A percentile compares a stretch with the other conserved stretches of the same genome.
Conservation (phyloP, 176 grass and related monocot genomes). For the Oryza punctata region DNA sequence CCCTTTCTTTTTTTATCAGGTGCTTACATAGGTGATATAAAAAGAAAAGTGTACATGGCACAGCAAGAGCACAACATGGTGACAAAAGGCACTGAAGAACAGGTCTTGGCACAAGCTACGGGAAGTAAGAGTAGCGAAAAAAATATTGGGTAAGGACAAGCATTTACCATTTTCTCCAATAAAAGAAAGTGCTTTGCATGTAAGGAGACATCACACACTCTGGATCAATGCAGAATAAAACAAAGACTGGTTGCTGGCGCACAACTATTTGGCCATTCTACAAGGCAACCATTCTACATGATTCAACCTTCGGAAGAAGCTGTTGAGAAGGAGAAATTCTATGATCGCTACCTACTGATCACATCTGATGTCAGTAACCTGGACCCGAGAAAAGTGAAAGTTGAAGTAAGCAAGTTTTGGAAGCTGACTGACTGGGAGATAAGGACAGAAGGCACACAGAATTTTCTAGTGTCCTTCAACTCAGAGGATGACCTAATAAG, state of each 20-base stretch:
- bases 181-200: constrained; percentile 45
- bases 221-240: constrained; percentile 42
- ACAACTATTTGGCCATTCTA: constrained; percentile 43
- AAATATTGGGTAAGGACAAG: neutral
- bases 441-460: constrained; percentile 32
- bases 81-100: neutral
- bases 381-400: constrained; percentile 20
- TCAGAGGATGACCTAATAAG: constrained; percentile 31
- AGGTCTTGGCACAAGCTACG: neutral
- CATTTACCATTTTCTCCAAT: neutral
- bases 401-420: constrained; percentile 40
- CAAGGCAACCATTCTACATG: constrained; percentile 36
- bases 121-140: neutral
- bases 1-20: neutral
- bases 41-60: neutral
- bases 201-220: constrained; percentile 32
- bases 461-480: constrained; percentile 37
- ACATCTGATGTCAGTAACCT: constrained; percentile 28
- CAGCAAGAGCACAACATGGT: neutral
- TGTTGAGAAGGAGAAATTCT: constrained; percentile 26
- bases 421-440: constrained; percentile 36
- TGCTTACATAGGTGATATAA: neutral
- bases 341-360: constrained; percentile 25
- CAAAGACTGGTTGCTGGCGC: constrained; percentile 1
- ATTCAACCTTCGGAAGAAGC: constrained; percentile 32